Evolutionary conservation across 2,329 filamentous ascomycete species (phyloP), one percentile per base, ranked within the genome.

Genomic region (Pseudogymnoascus sp.): DNA sequence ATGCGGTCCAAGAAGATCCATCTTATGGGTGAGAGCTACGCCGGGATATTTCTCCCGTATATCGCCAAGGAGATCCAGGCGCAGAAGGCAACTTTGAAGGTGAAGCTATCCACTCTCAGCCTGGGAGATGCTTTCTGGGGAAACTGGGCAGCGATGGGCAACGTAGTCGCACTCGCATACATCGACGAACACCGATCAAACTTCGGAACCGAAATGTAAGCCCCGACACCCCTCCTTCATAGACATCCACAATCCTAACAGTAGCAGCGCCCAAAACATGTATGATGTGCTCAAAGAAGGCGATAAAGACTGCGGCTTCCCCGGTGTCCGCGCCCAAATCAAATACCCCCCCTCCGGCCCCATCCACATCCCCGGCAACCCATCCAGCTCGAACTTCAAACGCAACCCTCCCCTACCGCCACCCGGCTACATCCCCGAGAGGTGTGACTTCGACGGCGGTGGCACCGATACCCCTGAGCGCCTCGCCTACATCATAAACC

Each of bases 11-110:
- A 31, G 23, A 62, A 62, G 12, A 42, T 63, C 16, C 62, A 63
- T 25, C 42, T 63, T 3, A 63, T 63, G 62, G 62, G 59, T 12
- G 56, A 62, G 23, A 61, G 62, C 42, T 63, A 46, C 34, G 59
- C 62, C 2, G 62, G 56, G 4, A 8, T 63, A 2, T 62, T 62
- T 42, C 31, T 62, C 36, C 62, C 62, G 3, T 62, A 63, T n/a
- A 62, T 63, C n/a, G 59, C 42, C 14, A 18, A 62, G 46, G 37
- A 23, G 21, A 37, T 63, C 28, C 28, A 59, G 36, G 25, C 18
- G 43, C 25, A 40, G 21, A 36, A 28, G 25, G 3, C 12, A 3
- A 31, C 18, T 21, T 25, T 63, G 59, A 14, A 28, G 5, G 5
- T 53, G 5, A 53, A 62, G 1, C 5, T 63, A n/a, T 46, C 42